Evolutionary conservation across 345 rosid species (phyloP), one percentile per base, ranked within the genome.

Genomic region (Eucalyptus curtisii): DNA sequence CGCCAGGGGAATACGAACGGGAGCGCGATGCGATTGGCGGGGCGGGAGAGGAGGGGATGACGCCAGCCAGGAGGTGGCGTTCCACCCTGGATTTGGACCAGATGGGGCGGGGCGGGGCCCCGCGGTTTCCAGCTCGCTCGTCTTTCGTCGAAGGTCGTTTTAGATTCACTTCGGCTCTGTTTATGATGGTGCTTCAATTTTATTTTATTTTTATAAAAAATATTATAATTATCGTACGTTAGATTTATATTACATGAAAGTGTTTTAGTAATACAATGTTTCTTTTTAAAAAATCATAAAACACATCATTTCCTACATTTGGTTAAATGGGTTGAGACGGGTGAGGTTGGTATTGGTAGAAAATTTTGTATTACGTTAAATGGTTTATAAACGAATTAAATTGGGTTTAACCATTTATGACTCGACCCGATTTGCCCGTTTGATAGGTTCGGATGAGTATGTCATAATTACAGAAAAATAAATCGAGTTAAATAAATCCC

Each of bases 391-490:
- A 52, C 57, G 0, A 19, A 52, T 52, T 52, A 19, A 0, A 1
- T 52, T 19, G 25, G 4, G 57, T 52, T 52, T 52, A 19, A 19
- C 25, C 10, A 52, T 52, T 52, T 7, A 52, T 52, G 57, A 52
- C 25, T 0, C 0, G 1, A 0, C 0, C 57, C 5, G 0, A 52
- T 10, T 0, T 3, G 1, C 2, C 57, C 1, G 0, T 52, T 52
- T 52, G 25, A 52, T 19, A 3, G 57, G 57, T 7, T 4, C 0
- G 0, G 5, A 17, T 19, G 47, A 6, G 25, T 5, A 76, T 71
- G 8, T 37, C 47, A 71, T 11, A 24, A 22, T 37, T 9, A 37
- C 3, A 22, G 5, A 19, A 37, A 76, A 76, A 76, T 76, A 19
- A 20, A 71, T 37, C 2, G 5, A 10, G 8, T 37, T 19, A 40